phyloP scores from a whole-genome alignment of 441 rosid species.

The Aleurites moluccanus region DNA sequence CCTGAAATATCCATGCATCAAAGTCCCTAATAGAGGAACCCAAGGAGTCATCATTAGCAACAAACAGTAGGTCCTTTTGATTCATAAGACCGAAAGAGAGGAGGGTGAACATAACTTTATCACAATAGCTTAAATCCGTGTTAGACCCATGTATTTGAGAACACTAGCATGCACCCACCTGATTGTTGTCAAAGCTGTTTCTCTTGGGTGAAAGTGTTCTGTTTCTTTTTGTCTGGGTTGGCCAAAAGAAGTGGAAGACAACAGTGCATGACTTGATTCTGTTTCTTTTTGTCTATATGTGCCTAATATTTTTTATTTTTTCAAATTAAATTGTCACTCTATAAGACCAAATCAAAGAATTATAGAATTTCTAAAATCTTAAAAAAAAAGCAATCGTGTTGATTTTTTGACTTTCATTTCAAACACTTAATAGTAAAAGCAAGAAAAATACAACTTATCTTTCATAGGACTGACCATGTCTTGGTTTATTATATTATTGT shows the following conservation, averaged over 20 bases:
- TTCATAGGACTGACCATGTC: too few relatives aligned
- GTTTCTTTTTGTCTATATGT: background rate
- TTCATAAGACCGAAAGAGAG: background rate
- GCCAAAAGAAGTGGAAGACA: background rate
- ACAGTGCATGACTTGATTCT: background rate
- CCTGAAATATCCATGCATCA: too few relatives aligned
- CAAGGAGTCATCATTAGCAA: background rate
- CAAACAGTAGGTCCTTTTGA: background rate
- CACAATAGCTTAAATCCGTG: background rate
- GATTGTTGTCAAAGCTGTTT: background rate
- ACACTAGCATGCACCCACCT: background rate
- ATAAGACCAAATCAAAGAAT: too few relatives aligned
- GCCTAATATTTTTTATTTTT: background rate
- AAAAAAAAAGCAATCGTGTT: too few relatives aligned
- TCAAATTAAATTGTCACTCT: too few relatives aligned
- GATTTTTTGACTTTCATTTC: too few relatives aligned
- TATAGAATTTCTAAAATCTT: too few relatives aligned
- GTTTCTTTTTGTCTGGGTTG: too few relatives aligned
- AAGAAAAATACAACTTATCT: too few relatives aligned
- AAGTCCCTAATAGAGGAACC: too few relatives aligned
- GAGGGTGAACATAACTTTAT: background rate
- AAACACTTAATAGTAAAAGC: too few relatives aligned
- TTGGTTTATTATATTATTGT: too few relatives aligned
- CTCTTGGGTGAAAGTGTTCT: background rate
- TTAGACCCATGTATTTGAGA: background rate